These are phyloP conservation scores for Eutrema salsugineum DNA, from an alignment of 441 rosid genomes.

Conservation along the genomic window DNA sequence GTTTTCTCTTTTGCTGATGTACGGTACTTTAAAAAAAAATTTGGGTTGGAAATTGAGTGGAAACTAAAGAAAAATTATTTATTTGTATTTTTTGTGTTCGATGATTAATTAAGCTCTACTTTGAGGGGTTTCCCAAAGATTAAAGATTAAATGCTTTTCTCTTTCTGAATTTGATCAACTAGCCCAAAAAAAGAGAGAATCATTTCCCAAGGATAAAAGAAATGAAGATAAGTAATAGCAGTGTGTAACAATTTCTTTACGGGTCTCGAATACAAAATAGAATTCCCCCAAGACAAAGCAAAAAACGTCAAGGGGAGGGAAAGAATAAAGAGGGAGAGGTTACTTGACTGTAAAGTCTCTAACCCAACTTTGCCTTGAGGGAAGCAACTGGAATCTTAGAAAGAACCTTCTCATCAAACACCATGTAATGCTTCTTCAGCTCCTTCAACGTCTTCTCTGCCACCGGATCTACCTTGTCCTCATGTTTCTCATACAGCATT, in stretches of 20 bases:
- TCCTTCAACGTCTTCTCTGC: constrained; percentile 71
- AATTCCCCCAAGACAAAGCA: constrained; percentile 12
- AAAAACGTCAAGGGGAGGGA: constrained; percentile 19
- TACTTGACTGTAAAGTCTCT: constrained; percentile 20
- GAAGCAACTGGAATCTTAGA: constrained; percentile 44
- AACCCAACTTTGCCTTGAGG: constrained; percentile 53
- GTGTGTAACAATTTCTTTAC: neutral
- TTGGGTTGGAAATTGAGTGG: neutral
- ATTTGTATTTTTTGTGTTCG: neutral
- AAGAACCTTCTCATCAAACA: constrained; percentile 51
- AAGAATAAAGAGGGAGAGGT: neutral
- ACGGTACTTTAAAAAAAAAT: neutral
- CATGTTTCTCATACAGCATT: constrained; percentile 76
- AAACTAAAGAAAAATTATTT: no score
- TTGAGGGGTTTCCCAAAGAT: neutral
- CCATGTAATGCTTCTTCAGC: constrained; percentile 68
- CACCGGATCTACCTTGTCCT: constrained; percentile 71
- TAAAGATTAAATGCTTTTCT: neutral
- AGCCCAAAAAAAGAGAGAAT: neutral
- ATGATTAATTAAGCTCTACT: neutral
- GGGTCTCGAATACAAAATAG: neutral
- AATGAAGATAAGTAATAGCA: neutral
- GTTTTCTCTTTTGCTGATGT: neutral
- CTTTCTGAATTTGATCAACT: neutral
- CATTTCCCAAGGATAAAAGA: neutral